Conservation (phyloP, 805 yeast species). For the Cyberlindnera meyerae region DNA sequence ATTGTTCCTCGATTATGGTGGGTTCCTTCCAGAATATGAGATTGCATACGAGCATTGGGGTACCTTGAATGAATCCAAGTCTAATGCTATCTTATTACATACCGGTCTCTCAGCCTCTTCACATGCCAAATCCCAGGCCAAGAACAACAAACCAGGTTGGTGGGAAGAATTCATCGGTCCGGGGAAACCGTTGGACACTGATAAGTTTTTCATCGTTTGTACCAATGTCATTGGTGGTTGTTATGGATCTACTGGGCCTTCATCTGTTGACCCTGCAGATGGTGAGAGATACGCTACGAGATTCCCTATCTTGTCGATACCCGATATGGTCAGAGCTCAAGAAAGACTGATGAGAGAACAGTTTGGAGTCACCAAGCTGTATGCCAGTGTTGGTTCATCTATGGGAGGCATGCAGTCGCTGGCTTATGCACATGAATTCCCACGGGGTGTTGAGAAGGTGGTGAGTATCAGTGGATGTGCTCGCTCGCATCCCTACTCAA, state of each 20-base stretch:
- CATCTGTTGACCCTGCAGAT: constrained; percentile 69
- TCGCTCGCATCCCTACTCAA: constrained; percentile 88
- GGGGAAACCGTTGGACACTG: constrained; percentile 68
- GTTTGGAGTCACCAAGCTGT: constrained; percentile 58
- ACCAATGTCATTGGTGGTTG: constrained; percentile 94
- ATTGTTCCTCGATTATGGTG: constrained; percentile 77
- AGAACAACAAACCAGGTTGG: constrained; percentile 79
- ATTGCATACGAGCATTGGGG: constrained; percentile 98
- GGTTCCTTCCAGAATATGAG: constrained; percentile 63
- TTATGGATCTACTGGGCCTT: constrained; percentile 92
- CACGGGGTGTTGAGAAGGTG: constrained; percentile 66
- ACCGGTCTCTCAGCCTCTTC: constrained; percentile 93
- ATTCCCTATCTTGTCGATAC: constrained; percentile 79
- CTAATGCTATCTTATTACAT: constrained; percentile 76
- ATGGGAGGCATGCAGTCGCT: constrained; percentile 99
- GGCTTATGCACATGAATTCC: constrained; percentile 81
- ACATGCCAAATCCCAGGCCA: constrained; percentile 78
- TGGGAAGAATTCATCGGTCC: constrained; percentile 95
- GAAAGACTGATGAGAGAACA: constrained; percentile 57
- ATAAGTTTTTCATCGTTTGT: constrained; percentile 77
- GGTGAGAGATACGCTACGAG: constrained; percentile 71
- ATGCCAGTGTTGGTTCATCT: constrained; percentile 84
- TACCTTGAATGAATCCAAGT: constrained; percentile 48
- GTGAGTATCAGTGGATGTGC: constrained; percentile 90
- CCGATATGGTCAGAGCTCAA: constrained; percentile 91